phyloP scores from a whole-genome alignment of 768 basidiomycete species.

The Agaricus subrufescens region DNA sequence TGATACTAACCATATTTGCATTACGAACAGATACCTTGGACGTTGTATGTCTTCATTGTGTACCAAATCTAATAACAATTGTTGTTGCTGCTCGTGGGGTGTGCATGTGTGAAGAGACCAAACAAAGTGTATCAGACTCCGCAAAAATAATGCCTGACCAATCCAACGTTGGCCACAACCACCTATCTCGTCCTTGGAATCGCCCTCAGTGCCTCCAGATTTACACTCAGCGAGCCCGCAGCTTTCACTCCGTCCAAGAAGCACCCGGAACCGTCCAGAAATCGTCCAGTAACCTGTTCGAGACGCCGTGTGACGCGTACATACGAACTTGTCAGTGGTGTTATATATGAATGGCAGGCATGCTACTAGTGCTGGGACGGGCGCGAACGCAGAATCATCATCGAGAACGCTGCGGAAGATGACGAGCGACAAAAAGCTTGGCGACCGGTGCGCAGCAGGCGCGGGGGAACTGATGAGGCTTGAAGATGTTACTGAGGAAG shows the following conservation, averaged over 20 bases:
- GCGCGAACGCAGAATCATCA: background rate
- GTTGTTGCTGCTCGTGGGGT: background rate
- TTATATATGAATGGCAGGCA: slow-evolving; percentile 8
- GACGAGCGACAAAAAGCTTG: background rate
- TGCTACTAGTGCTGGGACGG: background rate
- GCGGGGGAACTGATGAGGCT: slow-evolving; percentile 8
- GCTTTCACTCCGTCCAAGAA: slow-evolving; percentile 47
- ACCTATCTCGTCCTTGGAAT: slow-evolving; percentile 20
- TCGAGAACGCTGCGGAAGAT: background rate
- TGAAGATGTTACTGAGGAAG: slow-evolving; percentile 19
- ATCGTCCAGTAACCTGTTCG: slow-evolving; percentile 42
- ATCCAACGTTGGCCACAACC: slow-evolving; percentile 28
- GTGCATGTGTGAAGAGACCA: slow-evolving; percentile 17
- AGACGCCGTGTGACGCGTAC: slow-evolving; percentile 1
- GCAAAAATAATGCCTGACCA: slow-evolving; percentile 40
- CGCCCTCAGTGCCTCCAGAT: slow-evolving; percentile 11
- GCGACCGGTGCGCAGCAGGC: slow-evolving; percentile 2
- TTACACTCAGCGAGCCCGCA: slow-evolving; percentile 12
- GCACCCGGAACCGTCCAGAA: slow-evolving; percentile 57
- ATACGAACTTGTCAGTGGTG: background rate
- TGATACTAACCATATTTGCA: background rate
- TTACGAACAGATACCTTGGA: slow-evolving; percentile 2
- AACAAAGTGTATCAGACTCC: slow-evolving; percentile 39
- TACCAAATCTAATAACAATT: slow-evolving; percentile 7
- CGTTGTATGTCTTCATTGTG: background rate